A percentile compares a stretch with the other conserved stretches of the same genome.
These are phyloP conservation scores for Mallotus repandus DNA, from an alignment of 441 rosid genomes.

Conservation along the genomic window DNA sequence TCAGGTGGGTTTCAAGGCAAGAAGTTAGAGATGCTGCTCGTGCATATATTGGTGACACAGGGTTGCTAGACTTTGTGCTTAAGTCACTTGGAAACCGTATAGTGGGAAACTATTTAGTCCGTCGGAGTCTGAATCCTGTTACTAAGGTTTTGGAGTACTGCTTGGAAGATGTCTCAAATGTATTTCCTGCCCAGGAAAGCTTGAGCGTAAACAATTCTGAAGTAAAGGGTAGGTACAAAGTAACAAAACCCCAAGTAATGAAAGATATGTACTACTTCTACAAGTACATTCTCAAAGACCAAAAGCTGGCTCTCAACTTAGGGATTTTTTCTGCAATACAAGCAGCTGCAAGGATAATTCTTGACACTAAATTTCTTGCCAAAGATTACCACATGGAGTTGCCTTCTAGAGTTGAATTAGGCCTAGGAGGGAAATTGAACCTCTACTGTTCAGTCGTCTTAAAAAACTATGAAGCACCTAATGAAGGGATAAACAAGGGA, in stretches of 20 bases:
- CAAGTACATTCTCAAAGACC: slow-evolving; percentile 53
- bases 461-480: slow-evolving; percentile 28
- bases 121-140: slow-evolving; percentile 82
- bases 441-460: slow-evolving; percentile 52
- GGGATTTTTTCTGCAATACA: slow-evolving; percentile 48
- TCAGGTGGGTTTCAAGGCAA: slow-evolving; percentile 82
- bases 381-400: slow-evolving; percentile 53
- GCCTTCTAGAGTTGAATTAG: slow-evolving; percentile 27
- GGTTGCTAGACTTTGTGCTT: slow-evolving; percentile 81
- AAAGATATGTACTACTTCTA: slow-evolving; percentile 60
- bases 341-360: slow-evolving; percentile 59
- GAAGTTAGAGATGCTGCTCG: slow-evolving; percentile 93
- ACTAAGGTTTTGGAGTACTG: slow-evolving; percentile 83
- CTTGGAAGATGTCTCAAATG: slow-evolving; percentile 65
- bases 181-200: slow-evolving; percentile 41
- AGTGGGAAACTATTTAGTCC: slow-evolving; percentile 78
- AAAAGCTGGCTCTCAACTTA: slow-evolving; percentile 34
- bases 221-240: slow-evolving; percentile 42
- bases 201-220: slow-evolving; percentile 34
- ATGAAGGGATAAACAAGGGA: slow-evolving; percentile 10
- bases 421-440: slow-evolving; percentile 43
- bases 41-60: slow-evolving; percentile 82
- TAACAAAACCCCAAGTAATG: slow-evolving; percentile 58
- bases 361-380: slow-evolving; percentile 61
- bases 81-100: slow-evolving; percentile 85